Conservation (phyloP, 768 basidiomycete species). For the Boletellus ananas region DNA sequence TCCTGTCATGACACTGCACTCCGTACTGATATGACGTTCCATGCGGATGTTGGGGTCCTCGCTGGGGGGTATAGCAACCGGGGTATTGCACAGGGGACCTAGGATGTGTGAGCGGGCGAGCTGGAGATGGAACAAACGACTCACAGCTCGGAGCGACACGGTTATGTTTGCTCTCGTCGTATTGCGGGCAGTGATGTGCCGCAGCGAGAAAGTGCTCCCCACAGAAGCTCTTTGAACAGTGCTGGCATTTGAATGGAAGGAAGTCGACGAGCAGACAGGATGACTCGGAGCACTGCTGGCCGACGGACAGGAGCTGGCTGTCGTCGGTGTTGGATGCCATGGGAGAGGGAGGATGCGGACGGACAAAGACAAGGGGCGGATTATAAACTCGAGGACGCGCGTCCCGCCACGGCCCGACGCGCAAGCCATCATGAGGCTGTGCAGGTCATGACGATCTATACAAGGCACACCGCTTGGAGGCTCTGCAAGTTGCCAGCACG, state of each 20-base stretch:
- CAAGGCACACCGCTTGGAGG: background rate
- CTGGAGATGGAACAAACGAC: constrained; percentile 18
- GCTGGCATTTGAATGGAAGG: constrained; percentile 82
- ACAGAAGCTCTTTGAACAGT: constrained; percentile 69
- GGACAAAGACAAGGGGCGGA: background rate
- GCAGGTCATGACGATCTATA: too few species aligned
- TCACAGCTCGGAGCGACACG: constrained; percentile 74
- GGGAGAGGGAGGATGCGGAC: background rate
- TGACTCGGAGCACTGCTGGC: constrained; percentile 65
- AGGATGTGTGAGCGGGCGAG: constrained; percentile 5
- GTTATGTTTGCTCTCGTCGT: constrained; percentile 67
- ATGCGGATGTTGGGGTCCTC: constrained; percentile 80
- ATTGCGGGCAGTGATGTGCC: constrained; percentile 64
- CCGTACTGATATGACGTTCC: constrained; percentile 66
- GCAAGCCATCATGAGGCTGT: too few species aligned
- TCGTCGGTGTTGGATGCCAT: constrained; percentile 31
- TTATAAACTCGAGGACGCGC: constrained; percentile 28
- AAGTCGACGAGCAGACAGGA: constrained; percentile 77
- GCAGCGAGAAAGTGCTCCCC: constrained; percentile 74
- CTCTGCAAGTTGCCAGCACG: background rate
- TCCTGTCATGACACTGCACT: constrained; percentile 70
- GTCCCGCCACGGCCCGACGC: constrained; percentile 10
- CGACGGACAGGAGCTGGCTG: constrained; percentile 59
- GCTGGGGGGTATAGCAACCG: constrained; percentile 70
- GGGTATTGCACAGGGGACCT: constrained; percentile 77